These are phyloP conservation scores for Debaryomyces subglobosus DNA, from an alignment of 1,139 yeast species.

Conservation along the genomic window DNA sequence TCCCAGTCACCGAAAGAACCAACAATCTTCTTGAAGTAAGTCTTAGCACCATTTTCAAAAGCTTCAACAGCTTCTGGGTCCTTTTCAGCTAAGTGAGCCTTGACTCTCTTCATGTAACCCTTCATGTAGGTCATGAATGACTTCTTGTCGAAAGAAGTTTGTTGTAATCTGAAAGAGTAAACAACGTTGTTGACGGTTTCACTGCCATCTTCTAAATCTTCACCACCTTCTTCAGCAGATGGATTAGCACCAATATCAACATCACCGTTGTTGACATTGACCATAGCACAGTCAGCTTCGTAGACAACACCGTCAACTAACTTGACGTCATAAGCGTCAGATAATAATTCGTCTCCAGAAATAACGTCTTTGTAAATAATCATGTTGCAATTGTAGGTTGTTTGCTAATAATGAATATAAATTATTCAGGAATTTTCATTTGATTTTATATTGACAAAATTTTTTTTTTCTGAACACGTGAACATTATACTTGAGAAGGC, in stretches of 20 bases:
- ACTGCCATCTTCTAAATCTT: constrained; percentile 75
- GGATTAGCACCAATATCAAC: constrained; percentile 99
- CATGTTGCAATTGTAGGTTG: constrained; percentile 27
- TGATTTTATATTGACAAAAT: constrained; percentile 6
- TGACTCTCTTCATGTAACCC: constrained; percentile 97
- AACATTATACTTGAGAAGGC: constrained; percentile 1
- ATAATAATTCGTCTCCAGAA: constrained; percentile 94
- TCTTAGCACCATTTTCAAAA: constrained; percentile 96
- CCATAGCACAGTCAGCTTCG: constrained; percentile 97
- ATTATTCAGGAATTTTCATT: constrained; percentile 5
- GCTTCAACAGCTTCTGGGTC: constrained; percentile 83
- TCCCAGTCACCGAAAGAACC: constrained; percentile 98
- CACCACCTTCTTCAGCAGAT: constrained; percentile 94
- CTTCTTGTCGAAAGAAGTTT: constrained; percentile 95
- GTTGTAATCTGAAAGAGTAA: constrained; percentile 97
- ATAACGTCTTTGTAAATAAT: constrained; percentile 67
- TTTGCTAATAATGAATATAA: constrained; percentile 6
- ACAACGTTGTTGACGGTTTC: constrained; percentile 97
- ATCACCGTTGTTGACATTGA: constrained; percentile 80
- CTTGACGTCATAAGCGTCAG: constrained; percentile 93
- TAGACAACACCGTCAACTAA: constrained; percentile 86
- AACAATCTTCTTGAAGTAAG: constrained; percentile 93
- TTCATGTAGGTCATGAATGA: constrained; percentile 93
- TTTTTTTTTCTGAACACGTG: constrained; percentile 4
- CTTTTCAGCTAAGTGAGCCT: constrained; percentile 84